Percentiles rank a stretch among this genome's conserved stretches.
phyloP scores from a whole-genome alignment of 2,329 filamentous ascomycete genomes.

The Calcarisporium arbuscula region DNA sequence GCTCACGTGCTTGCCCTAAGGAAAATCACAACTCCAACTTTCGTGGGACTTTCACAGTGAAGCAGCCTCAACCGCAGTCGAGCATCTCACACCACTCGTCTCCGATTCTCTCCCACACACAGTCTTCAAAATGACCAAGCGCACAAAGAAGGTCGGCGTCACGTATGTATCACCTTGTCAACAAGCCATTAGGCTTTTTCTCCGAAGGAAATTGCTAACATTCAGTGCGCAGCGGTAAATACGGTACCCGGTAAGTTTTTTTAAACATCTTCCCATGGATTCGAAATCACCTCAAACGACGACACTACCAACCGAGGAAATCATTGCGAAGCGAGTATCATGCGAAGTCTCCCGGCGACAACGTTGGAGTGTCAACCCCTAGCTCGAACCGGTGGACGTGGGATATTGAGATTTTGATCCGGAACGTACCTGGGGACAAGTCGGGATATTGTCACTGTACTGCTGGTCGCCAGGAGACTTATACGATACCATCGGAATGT shows the following conservation, averaged over 20 bases:
- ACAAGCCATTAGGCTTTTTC: conserved; percentile 5
- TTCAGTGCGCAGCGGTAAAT: conserved; percentile 61
- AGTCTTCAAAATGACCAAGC: conserved; percentile 79
- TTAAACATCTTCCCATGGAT: too few species aligned
- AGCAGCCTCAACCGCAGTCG: conserved; percentile 21
- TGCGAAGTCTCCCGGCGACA: too few species aligned
- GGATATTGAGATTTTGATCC: too few species aligned
- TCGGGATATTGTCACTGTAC: too few species aligned
- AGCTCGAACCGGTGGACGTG: too few species aligned
- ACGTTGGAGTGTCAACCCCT: too few species aligned
- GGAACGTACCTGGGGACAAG: too few species aligned
- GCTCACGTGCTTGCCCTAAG: conserved; percentile 37
- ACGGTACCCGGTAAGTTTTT: conserved; percentile 79
- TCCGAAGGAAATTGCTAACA: conserved; percentile 21
- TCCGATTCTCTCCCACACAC: conserved; percentile 28
- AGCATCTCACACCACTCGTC: conserved; percentile 24
- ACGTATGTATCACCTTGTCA: conserved; percentile 43
- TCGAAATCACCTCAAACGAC: too few species aligned
- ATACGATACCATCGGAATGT: too few species aligned
- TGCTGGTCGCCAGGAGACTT: too few species aligned
- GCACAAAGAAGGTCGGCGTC: conserved; percentile 96
- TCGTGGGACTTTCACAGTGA: conserved; percentile 25
- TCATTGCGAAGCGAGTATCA: too few species aligned
- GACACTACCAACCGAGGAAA: too few species aligned
- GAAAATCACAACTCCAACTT: conserved; percentile 32